Base-by-base conservation (phyloP, 176 grass and related monocot genomes). In the Panicum miliaceum region DNA sequence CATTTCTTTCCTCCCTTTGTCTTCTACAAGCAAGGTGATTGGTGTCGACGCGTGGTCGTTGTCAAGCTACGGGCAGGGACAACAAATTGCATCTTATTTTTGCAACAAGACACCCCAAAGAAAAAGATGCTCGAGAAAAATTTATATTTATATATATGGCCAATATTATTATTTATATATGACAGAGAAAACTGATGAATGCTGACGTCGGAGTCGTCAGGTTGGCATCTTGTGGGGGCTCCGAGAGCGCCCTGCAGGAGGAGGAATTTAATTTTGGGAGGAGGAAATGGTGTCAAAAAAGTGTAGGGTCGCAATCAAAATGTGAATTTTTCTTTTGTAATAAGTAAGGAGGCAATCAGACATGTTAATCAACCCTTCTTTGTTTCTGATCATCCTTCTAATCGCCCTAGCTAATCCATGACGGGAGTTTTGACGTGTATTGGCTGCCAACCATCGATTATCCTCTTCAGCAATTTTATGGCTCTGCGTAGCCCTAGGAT, bases 281-380 rank as follows among this genome's bases (percentile, higher is more conserved):
- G 12, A 10, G 12, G 41, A 80, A 46, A 51, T 59, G 16, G 79
- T 60, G 71, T 69, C 60, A n/a, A 76, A 79, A 79, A 29, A 82
- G 47, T 86, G 59, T 68, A 68, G 53, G 52, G 75, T 87, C 75
- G 22, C 51, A 1, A 53, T 84, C 80, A 16, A n/a, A 36, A 2
- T 23, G 41, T 67, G 26, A 60, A 12, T 32, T 62, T 87, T 84
- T 76, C 75, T 64, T 91, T 81, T 76, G 61, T 75, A 68, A 63
- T 87, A 87, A 90, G 75, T 76, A 80, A 87, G 59, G 34, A 76
- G 75, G 26, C 75, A 87, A 79, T 87, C 81, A 80, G 62, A 63
- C 42, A 62, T 46, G 60, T 84, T 83, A 62, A 50, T 82, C 63
- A 73, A 20, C 4, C 50, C 67, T 2, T 13, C 10, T 65, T n/a